Base-by-base conservation (phyloP, 768 basidiomycete genomes). In the Crepidotus variabilis region DNA sequence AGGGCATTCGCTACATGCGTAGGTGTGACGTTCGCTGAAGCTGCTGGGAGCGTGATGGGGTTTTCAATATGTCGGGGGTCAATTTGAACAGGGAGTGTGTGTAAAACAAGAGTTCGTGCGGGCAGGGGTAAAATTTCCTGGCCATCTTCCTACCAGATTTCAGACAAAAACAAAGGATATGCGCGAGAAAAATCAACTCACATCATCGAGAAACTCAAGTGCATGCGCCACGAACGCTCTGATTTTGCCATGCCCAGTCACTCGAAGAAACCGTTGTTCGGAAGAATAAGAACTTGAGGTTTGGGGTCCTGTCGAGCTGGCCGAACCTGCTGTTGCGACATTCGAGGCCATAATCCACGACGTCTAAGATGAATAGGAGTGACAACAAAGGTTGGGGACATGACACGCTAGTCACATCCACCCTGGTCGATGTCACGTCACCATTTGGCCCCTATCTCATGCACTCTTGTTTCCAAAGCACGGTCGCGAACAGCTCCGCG, bases 191-290 rank as follows among this genome's bases (percentile, higher is more conserved):
- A 36, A n/a, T 24, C 2, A 35, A 69, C 75, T 50, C 47, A 82
- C 85, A 3, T 22, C 47, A 70, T 85, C 67, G 16, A 87, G 71
- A 59, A 77, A 80, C 34, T 78, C 71, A 0, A 88, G 73, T 7
- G 81, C 80, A 58, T 76, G 78, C 28, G 78, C 62, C 32, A 87
- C 77, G 72, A 77, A 87, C 3, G 66, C 53, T 21, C 72, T 73
- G 36, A 88, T 73, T 61, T 85, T 86, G 2, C 84, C 84, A 35
- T 78, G 72, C 48, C 71, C 73, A 2, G 84, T 82, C 50, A 88
- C 81, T 11, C 85, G 76, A 43, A 87, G 73, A 18, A 45, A 33
- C 36, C 55, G 60, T n/a, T 56, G 39, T 43, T 43, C 28, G 8
- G 28, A 28, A 4, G 28, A 3, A 28, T n/a, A n/a, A n/a, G n/a